Conservation (phyloP, 2,329 filamentous ascomycete species). For the Cladorrhinum sp. region DNA sequence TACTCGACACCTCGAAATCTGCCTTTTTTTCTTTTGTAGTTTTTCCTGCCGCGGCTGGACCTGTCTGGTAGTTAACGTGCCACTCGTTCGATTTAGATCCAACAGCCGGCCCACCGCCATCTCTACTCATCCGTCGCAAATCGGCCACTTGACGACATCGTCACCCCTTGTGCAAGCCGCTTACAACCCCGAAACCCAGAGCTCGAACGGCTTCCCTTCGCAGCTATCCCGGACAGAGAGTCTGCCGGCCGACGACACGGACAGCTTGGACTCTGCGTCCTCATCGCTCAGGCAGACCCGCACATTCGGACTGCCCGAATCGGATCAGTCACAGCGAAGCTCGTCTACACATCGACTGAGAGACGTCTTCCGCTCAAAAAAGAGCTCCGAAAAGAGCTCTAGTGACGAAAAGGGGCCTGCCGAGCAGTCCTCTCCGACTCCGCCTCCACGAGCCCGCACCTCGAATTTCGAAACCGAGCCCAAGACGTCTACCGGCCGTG, state of each 20-base stretch:
- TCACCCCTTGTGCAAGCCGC: slow-evolving; percentile 63
- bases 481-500: slow-evolving; percentile 24
- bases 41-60: slow-evolving; percentile 5
- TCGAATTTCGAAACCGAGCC: slow-evolving; percentile 12
- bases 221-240: slow-evolving; percentile 30
- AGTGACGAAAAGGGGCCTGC: slow-evolving; percentile 32
- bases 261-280: slow-evolving; percentile 33
- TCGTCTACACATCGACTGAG: slow-evolving; percentile 69
- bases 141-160: slow-evolving; percentile 65
- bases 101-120: slow-evolving; percentile 45
- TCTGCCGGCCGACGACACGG: slow-evolving; percentile 35
- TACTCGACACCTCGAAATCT: neutral
- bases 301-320: slow-evolving; percentile 42
- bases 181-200: slow-evolving; percentile 46
- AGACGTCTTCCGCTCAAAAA: slow-evolving; percentile 65
- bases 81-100: slow-evolving; percentile 9
- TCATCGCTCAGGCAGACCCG: slow-evolving; percentile 33
- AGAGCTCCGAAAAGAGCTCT: slow-evolving; percentile 45
- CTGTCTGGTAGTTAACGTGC: neutral
- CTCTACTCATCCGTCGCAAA: slow-evolving; percentile 61
- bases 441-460: slow-evolving; percentile 9
- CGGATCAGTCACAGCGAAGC: slow-evolving; percentile 51
- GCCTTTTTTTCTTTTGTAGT: slow-evolving; percentile 18
- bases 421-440: slow-evolving; percentile 8
- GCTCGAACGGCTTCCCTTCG: slow-evolving; percentile 31